A percentile compares a stretch with the other conserved stretches of the same genome.
Conservation (phyloP, 768 basidiomycete genomes). For the Pleurotus djamor region DNA sequence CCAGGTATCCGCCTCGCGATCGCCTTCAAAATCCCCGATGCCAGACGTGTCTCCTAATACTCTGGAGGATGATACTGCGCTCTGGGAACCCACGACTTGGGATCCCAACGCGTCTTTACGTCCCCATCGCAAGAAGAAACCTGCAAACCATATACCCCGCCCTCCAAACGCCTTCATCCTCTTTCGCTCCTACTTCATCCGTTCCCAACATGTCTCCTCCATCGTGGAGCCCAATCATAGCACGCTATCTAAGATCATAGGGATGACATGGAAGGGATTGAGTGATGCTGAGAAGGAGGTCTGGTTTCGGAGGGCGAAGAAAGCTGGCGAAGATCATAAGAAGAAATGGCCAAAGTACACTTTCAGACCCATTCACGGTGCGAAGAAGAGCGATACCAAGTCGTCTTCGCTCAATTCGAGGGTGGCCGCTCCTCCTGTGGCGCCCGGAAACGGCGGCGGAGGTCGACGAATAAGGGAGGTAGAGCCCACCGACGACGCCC, state of each 20-base stretch:
- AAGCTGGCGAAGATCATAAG: slow-evolving; percentile 71
- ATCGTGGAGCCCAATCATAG: slow-evolving; percentile 82
- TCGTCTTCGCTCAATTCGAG: too few relatives aligned
- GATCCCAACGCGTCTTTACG: too few relatives aligned
- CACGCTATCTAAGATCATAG: slow-evolving; percentile 83
- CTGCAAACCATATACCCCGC: slow-evolving; percentile 75
- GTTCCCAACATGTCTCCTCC: slow-evolving; percentile 72
- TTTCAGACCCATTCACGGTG: slow-evolving; percentile 61
- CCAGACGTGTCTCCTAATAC: too few relatives aligned
- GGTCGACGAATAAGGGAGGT: slow-evolving; percentile 63
- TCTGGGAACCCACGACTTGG: too few relatives aligned
- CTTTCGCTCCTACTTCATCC: slow-evolving; percentile 83
- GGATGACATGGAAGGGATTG: slow-evolving; percentile 79
- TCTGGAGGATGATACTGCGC: too few relatives aligned
- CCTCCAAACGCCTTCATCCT: slow-evolving; percentile 88
- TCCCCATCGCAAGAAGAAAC: slow-evolving; percentile 64
- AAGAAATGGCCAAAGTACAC: slow-evolving; percentile 75
- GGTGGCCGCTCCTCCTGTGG: too few relatives aligned
- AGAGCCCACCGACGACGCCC: slow-evolving; percentile 58
- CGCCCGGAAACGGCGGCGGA: slow-evolving; percentile 11
- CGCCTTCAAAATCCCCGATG: too few relatives aligned
- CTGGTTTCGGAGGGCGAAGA: slow-evolving; percentile 77
- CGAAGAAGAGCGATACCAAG: slow-evolving; percentile 21
- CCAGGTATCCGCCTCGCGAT: too few relatives aligned
- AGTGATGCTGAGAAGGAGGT: slow-evolving; percentile 72